Base-by-base conservation (phyloP, 768 basidiomycete species). In the Lentinula edodes region DNA sequence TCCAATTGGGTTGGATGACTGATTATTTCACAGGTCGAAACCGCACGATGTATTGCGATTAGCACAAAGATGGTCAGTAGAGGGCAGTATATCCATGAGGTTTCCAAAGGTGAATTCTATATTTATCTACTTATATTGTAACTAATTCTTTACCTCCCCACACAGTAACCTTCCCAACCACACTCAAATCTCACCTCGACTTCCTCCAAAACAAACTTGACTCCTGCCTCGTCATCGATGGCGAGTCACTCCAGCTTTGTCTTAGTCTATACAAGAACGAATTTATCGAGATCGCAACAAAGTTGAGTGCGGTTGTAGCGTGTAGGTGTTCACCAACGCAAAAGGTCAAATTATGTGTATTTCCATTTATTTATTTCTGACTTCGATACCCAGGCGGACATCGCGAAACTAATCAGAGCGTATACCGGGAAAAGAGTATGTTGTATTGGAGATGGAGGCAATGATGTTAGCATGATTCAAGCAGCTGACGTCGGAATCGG, bases 401-500 rank as follows among this genome's bases (percentile, higher is more conserved):
- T 99, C 4, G 96, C 97, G 0, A 85, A 93, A 4, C 78, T 99
- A 39, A 98, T 99, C 64, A 88, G 97, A 6, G 79, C 83, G 16
- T 87, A 88, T 70, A 97, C 96, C 2, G 90, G 87, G 75, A 98
- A 98, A 73, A 86, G 96, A 0, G 96, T 99, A 0, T 98, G 96
- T 72, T 98, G 97, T 70, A 98, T 98, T 62, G 97, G 97, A 2
- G 97, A 99, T 75, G 97, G 97, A 38, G 97, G 97, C 4, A 99
- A 99, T 72, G 97, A 99, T 71, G 97, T 99, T 64, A 94, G 92
- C 72, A 99, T 99, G 97, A 99, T 99, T 63, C 97, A 98, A 70
- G 97, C 97, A 1, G 97, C 97, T 2, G 94, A 98, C 68, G 95
- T 99, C 62, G 96, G 95, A 56, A 86, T 99, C 36, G 97, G 97